Base-by-base conservation (phyloP, 305 asterid genomes). In the Ajuga reptans region DNA sequence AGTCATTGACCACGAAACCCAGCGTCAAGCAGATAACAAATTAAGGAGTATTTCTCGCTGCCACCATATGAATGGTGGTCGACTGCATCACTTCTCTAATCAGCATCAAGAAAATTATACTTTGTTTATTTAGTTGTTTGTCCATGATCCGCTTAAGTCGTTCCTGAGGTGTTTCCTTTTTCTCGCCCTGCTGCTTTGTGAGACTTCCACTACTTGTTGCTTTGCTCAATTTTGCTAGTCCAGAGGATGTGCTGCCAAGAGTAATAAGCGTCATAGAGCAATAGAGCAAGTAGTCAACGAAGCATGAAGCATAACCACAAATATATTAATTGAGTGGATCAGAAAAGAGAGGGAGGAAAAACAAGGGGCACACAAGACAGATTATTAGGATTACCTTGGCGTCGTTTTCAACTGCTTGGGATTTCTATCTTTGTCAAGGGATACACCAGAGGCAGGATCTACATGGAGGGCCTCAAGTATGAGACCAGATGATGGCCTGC, bases 121-220 rank as follows among this genome's bases (percentile, higher is more conserved):
- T 93, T 85, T 93, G 99, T 78, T 91, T 89, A 84, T 86, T 93
- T 82, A 93, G 85, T 82, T 93, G 99, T 79, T 89, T 91, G 92
- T 84, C 83, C 99, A 91, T 91, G 80, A 91, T 91, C 83, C 97
- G 80, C 78, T 93, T 89, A 75, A 89, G 95, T 37, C 99, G 87
- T 78, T 93, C 97, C 83, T 93, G 99, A 59, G 96, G 96, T 11
- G 97, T 93, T 84, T 93, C 97, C 89, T 89, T 90, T 86, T 89
- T 90, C 83, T 89, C 97, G 75, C 87, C 96, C 74, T 69, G 89
- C 72, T 81, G 96, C 87, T 93, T 93, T 17, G 86, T 47, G 67
- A 91, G 84, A 73, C 82, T 74, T 15, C 85, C 84, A 62, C 90
- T 81, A 78, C 87, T 66, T 53, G 95, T 62, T 64, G 88, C 75